A percentile compares a stretch with the other conserved stretches of the same genome.
Evolutionary conservation across 2,329 filamentous ascomycete genomes (phyloP).

Genomic region (Epichloe hybrida): DNA sequence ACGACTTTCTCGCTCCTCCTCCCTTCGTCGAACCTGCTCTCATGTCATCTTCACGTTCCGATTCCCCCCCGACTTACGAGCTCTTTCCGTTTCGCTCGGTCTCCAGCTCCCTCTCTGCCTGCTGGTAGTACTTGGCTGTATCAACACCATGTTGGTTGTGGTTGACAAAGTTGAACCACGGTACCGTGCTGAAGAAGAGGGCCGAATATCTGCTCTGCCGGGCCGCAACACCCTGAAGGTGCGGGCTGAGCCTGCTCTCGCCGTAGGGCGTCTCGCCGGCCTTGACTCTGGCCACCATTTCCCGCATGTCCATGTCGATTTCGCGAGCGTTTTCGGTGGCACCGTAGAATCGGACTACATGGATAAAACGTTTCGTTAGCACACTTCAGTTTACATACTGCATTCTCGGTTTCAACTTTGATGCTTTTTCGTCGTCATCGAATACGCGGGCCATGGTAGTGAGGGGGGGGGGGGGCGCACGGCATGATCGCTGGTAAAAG

Average conservation of each 20-base stretch:
- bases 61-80: background rate
- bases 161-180: conserved; percentile 98
- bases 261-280: conserved; percentile 82
- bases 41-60: background rate
- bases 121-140: conserved; percentile 95
- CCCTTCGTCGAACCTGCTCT: background rate
- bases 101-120: conserved; percentile 88
- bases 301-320: conserved; percentile 89
- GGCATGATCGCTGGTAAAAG: conserved; percentile 69
- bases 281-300: conserved; percentile 97
- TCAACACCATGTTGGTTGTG: conserved; percentile 92
- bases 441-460: background rate
- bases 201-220: conserved; percentile 87
- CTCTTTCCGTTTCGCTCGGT: conserved; percentile 37
- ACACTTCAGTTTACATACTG: background rate
- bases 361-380: background rate
- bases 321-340: conserved; percentile 86
- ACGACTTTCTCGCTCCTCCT: background rate
- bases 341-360: conserved; percentile 83
- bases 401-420: background rate
- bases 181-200: conserved; percentile 69
- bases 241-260: conserved; percentile 59
- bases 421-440: background rate
- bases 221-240: conserved; percentile 87
- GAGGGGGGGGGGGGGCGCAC: conserved; percentile 39